phyloP scores from a whole-genome alignment of 139 green algal species.

The Mesotaenium endlicherianum region DNA sequence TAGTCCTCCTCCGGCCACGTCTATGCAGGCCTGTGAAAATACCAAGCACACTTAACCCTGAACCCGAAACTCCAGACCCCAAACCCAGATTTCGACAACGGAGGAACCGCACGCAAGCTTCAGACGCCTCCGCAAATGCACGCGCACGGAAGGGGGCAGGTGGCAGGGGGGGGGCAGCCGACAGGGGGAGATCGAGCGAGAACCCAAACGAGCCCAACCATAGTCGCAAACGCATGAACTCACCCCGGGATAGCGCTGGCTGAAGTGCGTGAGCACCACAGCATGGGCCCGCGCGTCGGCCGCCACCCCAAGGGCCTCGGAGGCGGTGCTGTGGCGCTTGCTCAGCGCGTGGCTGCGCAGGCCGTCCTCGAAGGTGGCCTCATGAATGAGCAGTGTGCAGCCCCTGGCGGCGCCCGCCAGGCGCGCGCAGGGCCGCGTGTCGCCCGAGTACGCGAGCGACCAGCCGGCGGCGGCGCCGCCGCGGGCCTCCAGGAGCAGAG shows the following conservation, averaged over 20 bases:
- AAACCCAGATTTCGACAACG: not conserved
- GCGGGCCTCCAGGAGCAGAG: conserved; percentile 58
- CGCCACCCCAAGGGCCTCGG: conserved; percentile 8
- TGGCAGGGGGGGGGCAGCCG: not conserved
- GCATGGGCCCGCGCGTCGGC: not conserved
- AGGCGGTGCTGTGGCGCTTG: not conserved
- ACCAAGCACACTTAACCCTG: not conserved
- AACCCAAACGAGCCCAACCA: not conserved
- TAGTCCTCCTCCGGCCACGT: too few relatives aligned
- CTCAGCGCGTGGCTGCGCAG: not conserved
- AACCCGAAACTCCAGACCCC: not conserved
- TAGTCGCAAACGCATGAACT: not conserved
- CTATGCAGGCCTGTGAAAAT: too few relatives aligned
- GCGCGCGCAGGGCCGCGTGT: conserved; percentile 75
- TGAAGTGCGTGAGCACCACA: conserved; percentile 21
- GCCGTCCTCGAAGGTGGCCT: conserved; percentile 84
- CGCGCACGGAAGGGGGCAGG: not conserved
- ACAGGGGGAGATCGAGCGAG: conserved; percentile 1
- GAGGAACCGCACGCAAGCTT: not conserved
- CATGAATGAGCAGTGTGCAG: conserved; percentile 89
- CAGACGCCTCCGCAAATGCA: not conserved
- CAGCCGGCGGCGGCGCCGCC: not conserved
- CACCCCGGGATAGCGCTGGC: conserved; percentile 1
- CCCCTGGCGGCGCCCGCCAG: conserved; percentile 72
- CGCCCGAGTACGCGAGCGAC: conserved; percentile 79